phyloP scores from a whole-genome alignment of 1,284 basidiomycete species.

The Entoloma clypeatum region DNA sequence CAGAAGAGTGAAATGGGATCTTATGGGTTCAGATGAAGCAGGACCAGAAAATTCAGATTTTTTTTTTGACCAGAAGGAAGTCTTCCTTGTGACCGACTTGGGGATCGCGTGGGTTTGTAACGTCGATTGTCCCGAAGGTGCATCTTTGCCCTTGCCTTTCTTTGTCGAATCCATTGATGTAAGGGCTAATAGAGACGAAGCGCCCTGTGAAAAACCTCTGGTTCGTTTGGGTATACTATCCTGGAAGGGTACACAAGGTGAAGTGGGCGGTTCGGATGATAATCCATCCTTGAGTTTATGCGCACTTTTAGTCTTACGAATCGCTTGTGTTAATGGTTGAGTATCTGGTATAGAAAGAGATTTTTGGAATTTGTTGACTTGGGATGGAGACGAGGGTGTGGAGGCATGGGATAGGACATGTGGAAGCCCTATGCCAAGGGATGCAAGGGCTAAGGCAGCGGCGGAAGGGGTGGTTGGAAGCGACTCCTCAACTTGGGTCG shows the following conservation, averaged over 20 bases:
- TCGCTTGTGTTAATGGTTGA: no score
- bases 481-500: conserved; percentile 16
- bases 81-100: conserved; percentile 45
- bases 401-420: conserved; percentile 46
- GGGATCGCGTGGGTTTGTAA: conserved; percentile 21
- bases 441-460: conserved; percentile 50
- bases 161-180: conserved; percentile 37
- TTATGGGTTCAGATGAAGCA: conserved; percentile 8
- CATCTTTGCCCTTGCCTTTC: conserved; percentile 40
- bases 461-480: conserved; percentile 34
- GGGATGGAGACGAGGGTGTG: conserved; percentile 37
- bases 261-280: conserved; percentile 13
- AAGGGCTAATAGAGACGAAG: conserved; percentile 36
- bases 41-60: conserved; percentile 20
- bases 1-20: conserved; percentile 34
- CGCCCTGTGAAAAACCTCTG: conserved; percentile 36
- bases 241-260: conserved; percentile 11
- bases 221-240: conserved; percentile 23
- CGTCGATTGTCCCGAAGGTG: conserved; percentile 12
- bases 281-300: conserved; percentile 32
- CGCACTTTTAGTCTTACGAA: conserved; percentile 46
- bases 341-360: no score
- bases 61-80: conserved; percentile 46
- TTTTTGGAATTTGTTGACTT: no score
- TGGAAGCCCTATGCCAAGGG: conserved; percentile 53